phyloP scores from a whole-genome alignment of 1,284 basidiomycete species.

The Laetiporus sulphureus region DNA sequence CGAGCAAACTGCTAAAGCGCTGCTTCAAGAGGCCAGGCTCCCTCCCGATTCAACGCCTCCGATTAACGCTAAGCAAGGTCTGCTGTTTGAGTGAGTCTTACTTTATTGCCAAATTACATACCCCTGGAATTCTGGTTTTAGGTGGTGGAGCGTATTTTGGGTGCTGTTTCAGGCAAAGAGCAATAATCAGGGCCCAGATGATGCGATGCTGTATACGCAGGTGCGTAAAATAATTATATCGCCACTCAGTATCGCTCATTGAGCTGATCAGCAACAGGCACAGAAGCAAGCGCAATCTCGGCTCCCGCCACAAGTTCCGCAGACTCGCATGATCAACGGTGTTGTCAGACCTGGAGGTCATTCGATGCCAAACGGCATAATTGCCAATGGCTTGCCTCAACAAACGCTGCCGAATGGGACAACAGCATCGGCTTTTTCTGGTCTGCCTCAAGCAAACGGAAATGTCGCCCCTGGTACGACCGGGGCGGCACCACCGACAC shows the following conservation, averaged over 20 bases:
- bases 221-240: constrained; percentile 27
- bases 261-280: constrained; percentile 23
- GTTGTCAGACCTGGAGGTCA: constrained; percentile 8
- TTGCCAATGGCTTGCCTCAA: constrained; percentile 27
- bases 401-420: constrained; percentile 27
- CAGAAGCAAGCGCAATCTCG: too few species aligned
- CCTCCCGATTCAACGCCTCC: constrained; percentile 54
- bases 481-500: constrained; percentile 14
- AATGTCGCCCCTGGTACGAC: too few species aligned
- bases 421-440: too few species aligned
- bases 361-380: constrained; percentile 17
- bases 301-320: constrained; percentile 15
- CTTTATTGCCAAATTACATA: background rate
- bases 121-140: constrained; percentile 20
- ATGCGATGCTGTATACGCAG: constrained; percentile 65
- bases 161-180: constrained; percentile 74
- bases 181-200: constrained; percentile 51
- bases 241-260: constrained; percentile 31
- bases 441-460: too few species aligned
- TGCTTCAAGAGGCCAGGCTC: constrained; percentile 58
- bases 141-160: constrained; percentile 88
- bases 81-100: constrained; percentile 68
- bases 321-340: constrained; percentile 27
- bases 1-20: constrained; percentile 57
- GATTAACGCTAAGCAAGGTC: constrained; percentile 74